Conservation (phyloP, 2,329 filamentous ascomycete genomes). For the Fusarium chuoi region DNA sequence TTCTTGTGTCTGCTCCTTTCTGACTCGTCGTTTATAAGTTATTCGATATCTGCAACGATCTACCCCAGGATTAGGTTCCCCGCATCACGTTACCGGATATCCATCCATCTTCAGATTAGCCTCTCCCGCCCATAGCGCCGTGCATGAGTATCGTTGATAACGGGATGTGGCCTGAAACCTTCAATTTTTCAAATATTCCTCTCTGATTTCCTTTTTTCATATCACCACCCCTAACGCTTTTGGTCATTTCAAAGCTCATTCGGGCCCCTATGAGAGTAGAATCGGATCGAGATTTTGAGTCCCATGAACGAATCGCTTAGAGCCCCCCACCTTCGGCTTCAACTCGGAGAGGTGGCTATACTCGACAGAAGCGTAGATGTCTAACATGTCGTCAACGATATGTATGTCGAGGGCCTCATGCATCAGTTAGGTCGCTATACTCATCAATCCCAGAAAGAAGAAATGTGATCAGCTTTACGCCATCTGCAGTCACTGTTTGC, state of each 20-base stretch:
- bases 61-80: neutral
- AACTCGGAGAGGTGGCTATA: slow-evolving; percentile 24
- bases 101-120: neutral
- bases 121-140: neutral
- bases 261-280: neutral
- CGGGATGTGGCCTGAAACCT: neutral
- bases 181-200: neutral
- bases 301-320: neutral
- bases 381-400: slow-evolving; percentile 34
- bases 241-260: too few species aligned
- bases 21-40: neutral
- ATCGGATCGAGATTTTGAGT: neutral
- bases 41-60: neutral
- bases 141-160: neutral
- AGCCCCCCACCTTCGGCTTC: neutral
- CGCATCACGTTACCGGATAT: neutral
- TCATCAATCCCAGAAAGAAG: neutral
- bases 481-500: neutral
- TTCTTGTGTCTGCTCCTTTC: neutral
- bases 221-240: neutral
- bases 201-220: neutral
- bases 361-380: slow-evolving; percentile 35
- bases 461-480: neutral
- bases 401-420: neutral
- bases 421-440: neutral